Evolutionary conservation across 2,329 filamentous ascomycete species (phyloP).

Genomic region (Madurella fahalii): DNA sequence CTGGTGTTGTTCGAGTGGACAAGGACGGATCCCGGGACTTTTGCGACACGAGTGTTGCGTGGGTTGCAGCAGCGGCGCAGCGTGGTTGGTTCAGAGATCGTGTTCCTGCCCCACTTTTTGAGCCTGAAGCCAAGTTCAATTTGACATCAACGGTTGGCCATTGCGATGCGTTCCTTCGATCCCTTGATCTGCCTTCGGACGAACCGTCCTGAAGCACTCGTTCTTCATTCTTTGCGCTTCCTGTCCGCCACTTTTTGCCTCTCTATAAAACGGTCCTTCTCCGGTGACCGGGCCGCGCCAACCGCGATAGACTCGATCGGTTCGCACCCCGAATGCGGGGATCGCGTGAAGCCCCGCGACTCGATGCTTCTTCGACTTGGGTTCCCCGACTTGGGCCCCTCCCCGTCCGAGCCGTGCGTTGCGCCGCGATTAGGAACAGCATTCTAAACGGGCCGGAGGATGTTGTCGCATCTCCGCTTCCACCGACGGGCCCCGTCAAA

Average conservation of each 20-base stretch:
- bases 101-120: background rate
- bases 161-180: background rate
- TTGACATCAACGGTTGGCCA: background rate
- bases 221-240: background rate
- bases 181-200: background rate
- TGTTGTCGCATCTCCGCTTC: conserved; percentile 45
- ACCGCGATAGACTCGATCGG: background rate
- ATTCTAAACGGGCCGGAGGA: conserved; percentile 1
- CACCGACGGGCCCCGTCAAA: conserved; percentile 55
- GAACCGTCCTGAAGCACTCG: background rate
- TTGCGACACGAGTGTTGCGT: no score
- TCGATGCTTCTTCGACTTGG: conserved; percentile 5
- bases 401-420: background rate
- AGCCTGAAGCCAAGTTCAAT: background rate
- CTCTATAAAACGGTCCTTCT: background rate
- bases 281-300: background rate
- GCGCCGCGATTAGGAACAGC: background rate
- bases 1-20: no score
- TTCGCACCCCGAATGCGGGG: background rate
- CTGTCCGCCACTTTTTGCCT: background rate
- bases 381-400: background rate
- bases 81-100: background rate
- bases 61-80: background rate
- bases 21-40: no score
- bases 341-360: conserved; percentile 2